Conservation (phyloP, 129 eudicot genomes). For the Tanacetum coccineum region DNA sequence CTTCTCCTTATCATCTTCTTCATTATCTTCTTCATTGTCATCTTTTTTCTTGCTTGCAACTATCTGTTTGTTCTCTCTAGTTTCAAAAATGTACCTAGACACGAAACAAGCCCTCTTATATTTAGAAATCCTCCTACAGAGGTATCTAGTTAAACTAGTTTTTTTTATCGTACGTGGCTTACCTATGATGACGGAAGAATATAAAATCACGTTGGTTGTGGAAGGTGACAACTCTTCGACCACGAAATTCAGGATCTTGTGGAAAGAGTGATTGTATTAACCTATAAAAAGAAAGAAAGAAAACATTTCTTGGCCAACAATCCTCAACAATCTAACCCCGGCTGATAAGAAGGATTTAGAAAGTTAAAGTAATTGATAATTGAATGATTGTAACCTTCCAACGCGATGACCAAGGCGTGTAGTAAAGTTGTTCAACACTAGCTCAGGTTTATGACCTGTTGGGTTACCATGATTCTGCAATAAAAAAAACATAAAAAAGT, state of each 20-base stretch:
- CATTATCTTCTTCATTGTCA: conserved; percentile 30
- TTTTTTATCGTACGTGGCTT: neutral
- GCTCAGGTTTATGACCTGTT: conserved; percentile 85
- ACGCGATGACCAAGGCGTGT: conserved; percentile 92
- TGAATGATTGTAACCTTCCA: conserved; percentile 53
- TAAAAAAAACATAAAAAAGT: neutral
- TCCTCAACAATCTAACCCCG: neutral
- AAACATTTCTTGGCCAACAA: neutral
- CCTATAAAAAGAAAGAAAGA: conserved; percentile 29
- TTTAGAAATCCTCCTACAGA: conserved; percentile 1
- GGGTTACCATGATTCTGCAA: conserved; percentile 97
- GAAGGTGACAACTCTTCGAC: conserved; percentile 91
- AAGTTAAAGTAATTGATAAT: neutral
- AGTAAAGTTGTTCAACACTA: conserved; percentile 79
- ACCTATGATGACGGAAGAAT: conserved; percentile 98
- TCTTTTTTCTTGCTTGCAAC: conserved; percentile 24
- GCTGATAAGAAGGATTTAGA: neutral
- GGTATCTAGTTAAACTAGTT: neutral
- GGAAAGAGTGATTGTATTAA: conserved; percentile 88
- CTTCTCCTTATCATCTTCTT: conserved; percentile 31
- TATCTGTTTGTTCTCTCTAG: conserved; percentile 50
- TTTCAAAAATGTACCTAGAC: conserved; percentile 70
- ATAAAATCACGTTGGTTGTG: conserved; percentile 96
- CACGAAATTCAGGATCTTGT: conserved; percentile 86
- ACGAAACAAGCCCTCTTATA: neutral